A percentile compares a stretch with the other conserved stretches of the same genome.
Evolutionary conservation across 305 asterid genomes (phyloP).

Genomic region (Nicotiana rustica): DNA sequence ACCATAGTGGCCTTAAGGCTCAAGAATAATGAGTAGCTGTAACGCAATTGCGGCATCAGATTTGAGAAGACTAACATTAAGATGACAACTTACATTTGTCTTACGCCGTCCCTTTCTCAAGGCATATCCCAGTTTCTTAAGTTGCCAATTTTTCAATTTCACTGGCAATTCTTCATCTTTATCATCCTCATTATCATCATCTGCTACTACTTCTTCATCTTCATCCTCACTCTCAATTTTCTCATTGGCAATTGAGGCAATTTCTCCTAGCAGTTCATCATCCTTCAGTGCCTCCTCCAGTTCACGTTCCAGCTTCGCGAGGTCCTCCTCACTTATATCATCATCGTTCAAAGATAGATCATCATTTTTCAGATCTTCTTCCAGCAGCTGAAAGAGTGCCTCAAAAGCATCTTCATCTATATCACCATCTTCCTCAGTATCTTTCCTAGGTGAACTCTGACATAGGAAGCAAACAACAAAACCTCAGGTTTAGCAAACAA

Average conservation of each 20-base stretch:
- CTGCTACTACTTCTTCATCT: conserved; percentile 37
- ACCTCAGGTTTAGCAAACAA: neutral
- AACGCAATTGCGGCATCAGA: conserved; percentile 17
- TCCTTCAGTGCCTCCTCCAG: conserved; percentile 84
- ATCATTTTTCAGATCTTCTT: conserved; percentile 85
- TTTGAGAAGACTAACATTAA: neutral
- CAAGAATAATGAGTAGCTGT: neutral
- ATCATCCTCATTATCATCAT: conserved; percentile 38
- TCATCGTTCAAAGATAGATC: conserved; percentile 53
- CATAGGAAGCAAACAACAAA: conserved; percentile 42
- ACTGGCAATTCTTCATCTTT: conserved; percentile 64
- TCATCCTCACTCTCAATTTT: conserved; percentile 45
- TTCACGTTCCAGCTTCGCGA: conserved; percentile 79
- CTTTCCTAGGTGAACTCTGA: conserved; percentile 49
- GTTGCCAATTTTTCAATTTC: conserved; percentile 88
- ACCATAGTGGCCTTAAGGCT: conserved; percentile 12
- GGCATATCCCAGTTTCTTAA: conserved; percentile 80
- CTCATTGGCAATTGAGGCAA: conserved; percentile 47
- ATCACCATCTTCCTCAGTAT: conserved; percentile 55
- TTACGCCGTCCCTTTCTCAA: conserved; percentile 87
- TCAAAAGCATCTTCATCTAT: conserved; percentile 88
- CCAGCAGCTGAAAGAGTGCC: conserved; percentile 81
- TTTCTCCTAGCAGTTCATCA: conserved; percentile 70
- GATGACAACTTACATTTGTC: conserved; percentile 66
- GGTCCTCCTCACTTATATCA: conserved; percentile 77